phyloP scores from a whole-genome alignment of 2,329 filamentous ascomycete genomes.

The Penicillium sp. region DNA sequence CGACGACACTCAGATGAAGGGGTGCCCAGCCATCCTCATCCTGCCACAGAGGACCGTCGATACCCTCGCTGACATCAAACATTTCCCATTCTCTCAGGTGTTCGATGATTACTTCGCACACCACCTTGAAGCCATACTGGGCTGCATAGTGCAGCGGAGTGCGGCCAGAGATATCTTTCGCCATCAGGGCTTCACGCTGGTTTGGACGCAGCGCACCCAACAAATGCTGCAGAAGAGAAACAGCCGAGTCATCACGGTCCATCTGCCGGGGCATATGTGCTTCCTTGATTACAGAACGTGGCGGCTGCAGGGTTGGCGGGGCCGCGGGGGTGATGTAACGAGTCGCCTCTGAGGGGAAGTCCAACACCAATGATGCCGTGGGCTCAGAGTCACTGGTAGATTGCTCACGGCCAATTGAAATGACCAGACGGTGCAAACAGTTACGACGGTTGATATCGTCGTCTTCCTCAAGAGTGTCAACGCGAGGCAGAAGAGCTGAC shows the following conservation, averaged over 20 bases:
- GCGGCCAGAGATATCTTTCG: slow-evolving; percentile 73
- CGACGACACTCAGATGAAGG: slow-evolving; percentile 85
- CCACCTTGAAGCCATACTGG: slow-evolving; percentile 88
- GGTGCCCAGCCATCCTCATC: slow-evolving; percentile 88
- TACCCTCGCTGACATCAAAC: slow-evolving; percentile 77
- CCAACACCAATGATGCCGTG: slow-evolving; percentile 49
- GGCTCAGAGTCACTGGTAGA: slow-evolving; percentile 52
- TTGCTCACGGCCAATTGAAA: slow-evolving; percentile 77
- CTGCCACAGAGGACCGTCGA: slow-evolving; percentile 85
- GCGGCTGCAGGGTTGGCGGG: slow-evolving; percentile 59
- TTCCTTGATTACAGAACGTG: slow-evolving; percentile 62
- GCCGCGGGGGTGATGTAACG: slow-evolving; percentile 77
- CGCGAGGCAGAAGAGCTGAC: slow-evolving; percentile 61
- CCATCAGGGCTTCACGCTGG: slow-evolving; percentile 64
- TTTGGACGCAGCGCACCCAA: slow-evolving; percentile 64
- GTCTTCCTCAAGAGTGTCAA: slow-evolving; percentile 72
- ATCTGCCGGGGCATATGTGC: slow-evolving; percentile 57
- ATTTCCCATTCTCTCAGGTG: slow-evolving; percentile 86
- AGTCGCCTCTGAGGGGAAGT: slow-evolving; percentile 53
- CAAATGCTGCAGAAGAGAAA: slow-evolving; percentile 60
- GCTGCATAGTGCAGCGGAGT: slow-evolving; percentile 89
- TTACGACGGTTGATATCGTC: slow-evolving; percentile 94
- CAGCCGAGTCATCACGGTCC: slow-evolving; percentile 67
- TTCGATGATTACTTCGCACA: slow-evolving; percentile 80
- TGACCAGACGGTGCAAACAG: slow-evolving; percentile 85